Conservation (phyloP, 106 monocot genomes). For the Dendrobium catenatum region DNA sequence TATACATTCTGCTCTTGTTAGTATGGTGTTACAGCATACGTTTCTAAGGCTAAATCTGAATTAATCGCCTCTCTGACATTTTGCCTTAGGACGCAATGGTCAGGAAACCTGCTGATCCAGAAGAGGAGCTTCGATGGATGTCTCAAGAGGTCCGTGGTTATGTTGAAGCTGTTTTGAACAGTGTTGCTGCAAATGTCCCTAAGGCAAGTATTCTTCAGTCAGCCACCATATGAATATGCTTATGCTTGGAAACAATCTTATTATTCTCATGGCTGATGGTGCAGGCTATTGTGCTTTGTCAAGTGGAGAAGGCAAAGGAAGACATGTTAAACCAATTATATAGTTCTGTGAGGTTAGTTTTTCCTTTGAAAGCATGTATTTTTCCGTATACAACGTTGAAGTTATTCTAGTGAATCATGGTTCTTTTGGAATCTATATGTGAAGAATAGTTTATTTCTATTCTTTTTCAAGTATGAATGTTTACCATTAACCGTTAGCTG, state of each 20-base stretch:
- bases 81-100: conserved; percentile 53
- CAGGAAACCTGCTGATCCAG: conserved; percentile 93
- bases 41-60: background rate
- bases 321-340: conserved; percentile 98
- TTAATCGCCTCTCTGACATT: background rate
- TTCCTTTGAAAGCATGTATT: background rate
- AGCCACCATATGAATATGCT: background rate
- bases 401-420: conserved; percentile 2
- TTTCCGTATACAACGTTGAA: background rate
- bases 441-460: background rate
- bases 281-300: conserved; percentile 89
- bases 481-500: background rate
- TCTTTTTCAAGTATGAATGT: background rate
- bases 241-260: background rate
- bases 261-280: conserved; percentile 12
- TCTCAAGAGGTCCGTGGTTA: conserved; percentile 99
- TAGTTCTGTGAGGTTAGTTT: conserved; percentile 69
- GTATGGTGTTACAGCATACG: background rate
- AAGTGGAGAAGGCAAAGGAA: conserved; percentile 99
- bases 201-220: conserved; percentile 33
- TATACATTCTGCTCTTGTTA: background rate
- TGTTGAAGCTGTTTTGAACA: conserved; percentile 96
- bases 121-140: conserved; percentile 99
- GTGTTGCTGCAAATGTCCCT: conserved; percentile 96
- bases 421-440: background rate